A percentile compares a stretch with the other conserved stretches of the same genome.
phyloP scores from a whole-genome alignment of 2,329 filamentous ascomycete genomes.

The Cytospora paraplurivora region DNA sequence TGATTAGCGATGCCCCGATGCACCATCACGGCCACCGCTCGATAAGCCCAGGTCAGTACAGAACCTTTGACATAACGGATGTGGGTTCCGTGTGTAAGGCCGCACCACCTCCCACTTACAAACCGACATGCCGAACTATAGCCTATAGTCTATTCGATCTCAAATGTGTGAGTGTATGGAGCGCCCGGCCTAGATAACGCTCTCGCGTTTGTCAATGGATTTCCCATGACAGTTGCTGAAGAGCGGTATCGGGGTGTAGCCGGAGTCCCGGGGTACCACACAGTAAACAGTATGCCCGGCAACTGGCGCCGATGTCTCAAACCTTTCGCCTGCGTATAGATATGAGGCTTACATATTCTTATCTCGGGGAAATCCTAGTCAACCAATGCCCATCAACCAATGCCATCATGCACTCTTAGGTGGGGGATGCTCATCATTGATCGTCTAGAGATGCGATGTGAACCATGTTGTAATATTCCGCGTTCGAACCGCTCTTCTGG shows the following conservation, averaged over 20 bases:
- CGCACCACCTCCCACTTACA: too few relatives aligned
- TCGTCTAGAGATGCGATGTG: background rate
- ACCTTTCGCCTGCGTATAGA: background rate
- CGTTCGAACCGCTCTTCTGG: background rate
- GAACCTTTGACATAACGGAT: too few relatives aligned
- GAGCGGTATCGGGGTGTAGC: too few relatives aligned
- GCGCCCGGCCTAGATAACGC: too few relatives aligned
- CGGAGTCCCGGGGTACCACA: background rate
- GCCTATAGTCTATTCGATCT: too few relatives aligned
- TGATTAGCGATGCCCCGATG: background rate
- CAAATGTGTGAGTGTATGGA: too few relatives aligned
- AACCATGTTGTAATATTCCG: too few relatives aligned
- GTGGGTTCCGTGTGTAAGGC: too few relatives aligned
- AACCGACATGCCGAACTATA: too few relatives aligned
- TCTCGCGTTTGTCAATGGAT: too few relatives aligned
- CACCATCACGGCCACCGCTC: background rate
- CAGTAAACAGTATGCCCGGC: conserved; percentile 1
- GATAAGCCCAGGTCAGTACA: background rate
- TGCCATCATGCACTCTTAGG: conserved; percentile 15
- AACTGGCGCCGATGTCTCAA: conserved; percentile 7
- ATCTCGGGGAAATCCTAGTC: conserved; percentile 20
- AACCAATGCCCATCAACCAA: background rate
- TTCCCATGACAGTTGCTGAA: too few relatives aligned
- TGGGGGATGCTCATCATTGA: conserved; percentile 18
- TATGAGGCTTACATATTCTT: conserved; percentile 15